Evolutionary conservation across 1,284 basidiomycete genomes (phyloP).

Genomic region (Crocinoboletus sp.): DNA sequence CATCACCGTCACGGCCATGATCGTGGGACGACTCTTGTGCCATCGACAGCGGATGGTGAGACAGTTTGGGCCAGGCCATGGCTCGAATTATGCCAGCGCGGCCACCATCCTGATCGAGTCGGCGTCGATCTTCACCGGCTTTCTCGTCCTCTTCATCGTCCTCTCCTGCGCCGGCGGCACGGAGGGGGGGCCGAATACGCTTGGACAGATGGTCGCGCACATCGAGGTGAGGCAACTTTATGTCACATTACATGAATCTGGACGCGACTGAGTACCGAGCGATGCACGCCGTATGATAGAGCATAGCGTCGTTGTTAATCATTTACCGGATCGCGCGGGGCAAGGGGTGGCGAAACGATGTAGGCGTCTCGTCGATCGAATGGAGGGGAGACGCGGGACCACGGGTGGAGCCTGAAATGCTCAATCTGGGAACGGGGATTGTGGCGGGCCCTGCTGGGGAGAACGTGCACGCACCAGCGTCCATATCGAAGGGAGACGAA

Average conservation of each 20-base stretch:
- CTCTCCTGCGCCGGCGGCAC: slow-evolving; percentile 3
- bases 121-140: slow-evolving; percentile 20
- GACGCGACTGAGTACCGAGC: background rate
- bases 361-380: slow-evolving; percentile 10
- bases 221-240: slow-evolving; percentile 17
- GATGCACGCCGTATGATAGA: slow-evolving; percentile 8
- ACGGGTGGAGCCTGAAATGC: background rate
- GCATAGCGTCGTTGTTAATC: slow-evolving; percentile 21
- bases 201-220: slow-evolving; percentile 20
- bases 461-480: background rate
- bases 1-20: slow-evolving; percentile 19
- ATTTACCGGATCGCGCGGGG: slow-evolving; percentile 25
- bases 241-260: background rate
- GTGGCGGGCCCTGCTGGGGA: background rate
- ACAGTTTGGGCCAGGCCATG: slow-evolving; percentile 16
- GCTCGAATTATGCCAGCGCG: slow-evolving; percentile 11
- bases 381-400: slow-evolving; percentile 15
- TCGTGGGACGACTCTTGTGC: slow-evolving; percentile 15
- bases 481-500: slow-evolving; percentile 3
- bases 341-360: slow-evolving; percentile 15
- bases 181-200: slow-evolving; percentile 10
- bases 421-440: slow-evolving; percentile 2
- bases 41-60: slow-evolving; percentile 13
- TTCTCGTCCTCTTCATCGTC: slow-evolving; percentile 21
- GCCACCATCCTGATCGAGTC: slow-evolving; percentile 23